Evolutionary conservation across 176 grass and related monocot species (phyloP), one percentile per base, ranked within the genome.

Genomic region (Oryza meridionalis): DNA sequence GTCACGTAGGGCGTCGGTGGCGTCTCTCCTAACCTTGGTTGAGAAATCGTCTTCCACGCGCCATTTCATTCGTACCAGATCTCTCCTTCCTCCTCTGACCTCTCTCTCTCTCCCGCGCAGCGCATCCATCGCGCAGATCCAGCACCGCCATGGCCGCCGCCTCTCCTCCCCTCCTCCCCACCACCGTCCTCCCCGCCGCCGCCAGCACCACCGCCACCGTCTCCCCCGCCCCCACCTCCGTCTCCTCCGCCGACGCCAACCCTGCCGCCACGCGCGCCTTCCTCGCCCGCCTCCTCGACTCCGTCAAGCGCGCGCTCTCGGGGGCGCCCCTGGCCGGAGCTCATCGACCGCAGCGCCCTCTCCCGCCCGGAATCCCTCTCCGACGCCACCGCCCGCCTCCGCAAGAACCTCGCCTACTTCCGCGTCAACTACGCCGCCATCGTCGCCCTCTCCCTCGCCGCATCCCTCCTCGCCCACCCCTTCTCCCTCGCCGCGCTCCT

Each of bases 361-460:
- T 47, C 84, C 24, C 81, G 85, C 33, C 88, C 85, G 15, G 82
- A 86, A 0, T 85, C 88, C 37, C 65, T 86, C 88, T 72, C 88
- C 77, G 88, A 90, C 2, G 85, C 91, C 79, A 26, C 82, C 75
- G 69, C 85, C 9, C 92, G 94, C 29, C 82, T 92, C 7, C 82
- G 94, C 67, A 88, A 73, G 77, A 97, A 97, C 87, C 80, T 97
- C 24, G 62, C 91, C 72, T 94, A 97, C 87, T 94, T 97, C 87
- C 91, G 94, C 71, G 94, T 86, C 78, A 97, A 97, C 89, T 97
- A 97, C 82, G 66, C 87, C 25, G 76, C 86, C 24, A 11, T 87
- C 42, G 72, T 86, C n/a, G 86, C 72, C 42, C 46, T 90, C 82
- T 86, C 86, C 17, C 85, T 93, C 31, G 77, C 79, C 58, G 64